Conservation (phyloP, 306 rosid genomes). For the Hylodesmum podocarpum region DNA sequence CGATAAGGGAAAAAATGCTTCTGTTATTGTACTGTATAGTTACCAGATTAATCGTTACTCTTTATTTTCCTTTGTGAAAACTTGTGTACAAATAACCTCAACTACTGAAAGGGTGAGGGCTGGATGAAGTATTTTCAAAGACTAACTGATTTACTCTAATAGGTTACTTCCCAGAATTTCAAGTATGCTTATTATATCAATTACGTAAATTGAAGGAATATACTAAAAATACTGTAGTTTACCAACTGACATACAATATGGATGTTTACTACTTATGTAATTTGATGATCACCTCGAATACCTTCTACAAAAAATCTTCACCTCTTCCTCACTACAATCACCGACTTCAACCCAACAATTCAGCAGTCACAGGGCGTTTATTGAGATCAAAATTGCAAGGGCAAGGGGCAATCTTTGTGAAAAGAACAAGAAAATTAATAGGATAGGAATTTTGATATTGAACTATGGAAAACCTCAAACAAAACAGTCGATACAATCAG, state of each 20-base stretch:
- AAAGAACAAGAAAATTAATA: background rate
- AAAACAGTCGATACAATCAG: background rate
- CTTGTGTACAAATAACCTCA: background rate
- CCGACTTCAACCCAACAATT: background rate
- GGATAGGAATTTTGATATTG: background rate
- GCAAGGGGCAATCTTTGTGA: background rate
- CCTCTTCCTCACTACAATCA: background rate
- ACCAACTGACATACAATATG: background rate
- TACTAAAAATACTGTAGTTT: background rate
- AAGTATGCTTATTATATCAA: background rate
- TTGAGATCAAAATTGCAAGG: background rate
- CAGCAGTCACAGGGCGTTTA: background rate
- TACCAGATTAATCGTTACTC: background rate
- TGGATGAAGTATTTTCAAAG: slow-evolving; percentile 15
- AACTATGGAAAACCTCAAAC: background rate
- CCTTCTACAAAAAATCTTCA: background rate
- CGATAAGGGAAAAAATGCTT: background rate
- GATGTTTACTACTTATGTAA: background rate
- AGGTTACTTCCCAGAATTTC: background rate
- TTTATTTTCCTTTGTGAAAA: background rate
- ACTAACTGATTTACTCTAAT: background rate
- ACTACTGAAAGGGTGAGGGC: background rate
- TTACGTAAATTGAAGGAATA: background rate
- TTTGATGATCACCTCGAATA: background rate
- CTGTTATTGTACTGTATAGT: background rate